These are phyloP conservation scores for Colletotrichum caudatum DNA, from an alignment of 2,329 filamentous ascomycete species.

Conservation along the genomic window DNA sequence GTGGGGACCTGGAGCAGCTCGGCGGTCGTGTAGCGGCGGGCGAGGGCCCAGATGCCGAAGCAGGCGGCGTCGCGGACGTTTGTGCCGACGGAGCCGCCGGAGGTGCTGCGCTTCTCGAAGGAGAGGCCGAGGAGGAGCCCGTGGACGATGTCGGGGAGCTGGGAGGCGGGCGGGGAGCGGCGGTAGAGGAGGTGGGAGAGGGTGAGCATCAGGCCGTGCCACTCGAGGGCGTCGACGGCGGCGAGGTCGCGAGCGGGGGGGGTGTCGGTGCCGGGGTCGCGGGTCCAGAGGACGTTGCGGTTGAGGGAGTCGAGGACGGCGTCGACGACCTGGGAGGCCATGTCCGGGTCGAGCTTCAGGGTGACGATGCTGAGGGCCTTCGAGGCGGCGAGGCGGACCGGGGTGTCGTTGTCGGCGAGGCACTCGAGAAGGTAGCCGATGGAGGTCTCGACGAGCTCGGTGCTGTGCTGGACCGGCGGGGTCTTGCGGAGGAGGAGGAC, in stretches of 20 bases:
- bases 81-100: conserved; percentile 85
- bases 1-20: conserved; percentile 77
- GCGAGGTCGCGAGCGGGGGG: conserved; percentile 69
- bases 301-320: conserved; percentile 81
- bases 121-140: conserved; percentile 82
- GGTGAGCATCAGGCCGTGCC: conserved; percentile 93
- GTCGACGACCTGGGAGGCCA: conserved; percentile 89
- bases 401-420: conserved; percentile 88
- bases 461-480: conserved; percentile 53
- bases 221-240: conserved; percentile 83
- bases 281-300: conserved; percentile 67
- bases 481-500: conserved; percentile 72
- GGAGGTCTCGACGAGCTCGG: conserved; percentile 78
- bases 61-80: conserved; percentile 96
- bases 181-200: conserved; percentile 89
- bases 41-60: conserved; percentile 94
- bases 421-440: conserved; percentile 85
- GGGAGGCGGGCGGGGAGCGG: conserved; percentile 78
- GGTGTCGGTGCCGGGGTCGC: conserved; percentile 51
- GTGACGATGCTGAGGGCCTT: conserved; percentile 92
- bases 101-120: conserved; percentile 89
- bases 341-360: conserved; percentile 80
- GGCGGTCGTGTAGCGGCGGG: conserved; percentile 83
- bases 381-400: conserved; percentile 89
- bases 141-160: conserved; percentile 80